Base-by-base conservation (phyloP, 768 basidiomycete species). In the Suillus lakei region DNA sequence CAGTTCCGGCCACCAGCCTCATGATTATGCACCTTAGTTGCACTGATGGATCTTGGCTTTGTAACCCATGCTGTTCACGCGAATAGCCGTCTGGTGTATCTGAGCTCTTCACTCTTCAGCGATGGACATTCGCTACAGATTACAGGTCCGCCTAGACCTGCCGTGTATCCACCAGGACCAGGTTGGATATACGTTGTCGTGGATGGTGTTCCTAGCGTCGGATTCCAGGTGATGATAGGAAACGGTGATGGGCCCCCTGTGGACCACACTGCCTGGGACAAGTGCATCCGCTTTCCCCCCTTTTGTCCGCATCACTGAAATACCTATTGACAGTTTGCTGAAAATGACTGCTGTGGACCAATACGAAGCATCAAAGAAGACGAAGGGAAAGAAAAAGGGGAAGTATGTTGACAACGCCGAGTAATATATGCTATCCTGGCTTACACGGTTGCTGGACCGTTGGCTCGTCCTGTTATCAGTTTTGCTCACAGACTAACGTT, bases 11-110 rank as follows among this genome's bases (percentile, higher is more conserved):
- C 5, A 8, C 62, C 69, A 38, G 77, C 39, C 4, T 62, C 18
- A 61, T 58, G 28, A 41, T n/a, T 62, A 13, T 69, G 13, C 15
- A 41, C 36, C 63, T 6, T 64, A 93, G 92, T 92, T 28, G 85
- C 82, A 2, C 76, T 93, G 39, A 91, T 95, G 89, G 93, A 95
- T 74, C 79, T 93, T 18, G 92, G 91, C n/a, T 93, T 82, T 71
- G 85, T 92, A 54, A 93, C 92, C 4, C 92, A 93, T 71, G 86
- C 88, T 18, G 84, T 88, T 36, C 92, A 93, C 70, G 85, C 89
- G 23, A 92, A 92, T 74, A 86, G 86, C 26, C 89, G 92, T n/a
- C 75, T 90, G 38, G 91, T 94, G 26, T 90, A 89, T 69, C 81
- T 97, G 61, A 72, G 75, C 39, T 76, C 81, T 50, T 76, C 83